These are phyloP conservation scores for Bruguiera parviflora DNA, from an alignment of 345 rosid species.

Conservation along the genomic window DNA sequence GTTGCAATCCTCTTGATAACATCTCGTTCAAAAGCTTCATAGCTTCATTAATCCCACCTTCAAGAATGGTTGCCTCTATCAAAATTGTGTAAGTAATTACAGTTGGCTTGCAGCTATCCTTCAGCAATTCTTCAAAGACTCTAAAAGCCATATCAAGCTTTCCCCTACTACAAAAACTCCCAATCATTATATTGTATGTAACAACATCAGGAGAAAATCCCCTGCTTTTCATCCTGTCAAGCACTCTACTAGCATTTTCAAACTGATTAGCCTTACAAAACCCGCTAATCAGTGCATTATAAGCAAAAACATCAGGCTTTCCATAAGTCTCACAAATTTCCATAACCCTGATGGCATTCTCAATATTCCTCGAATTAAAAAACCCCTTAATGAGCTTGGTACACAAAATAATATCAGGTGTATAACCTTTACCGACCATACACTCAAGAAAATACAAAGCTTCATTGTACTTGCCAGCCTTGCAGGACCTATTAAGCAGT, in stretches of 20 bases:
- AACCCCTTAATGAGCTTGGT: constrained; percentile 82
- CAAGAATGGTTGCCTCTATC: constrained; percentile 64
- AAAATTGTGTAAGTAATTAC: constrained; percentile 81
- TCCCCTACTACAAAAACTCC: constrained; percentile 66
- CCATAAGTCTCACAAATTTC: constrained; percentile 68
- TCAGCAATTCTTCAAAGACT: constrained; percentile 55
- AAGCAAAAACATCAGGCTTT: constrained; percentile 70
- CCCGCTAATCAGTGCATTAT: constrained; percentile 78
- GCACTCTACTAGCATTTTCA: constrained; percentile 52
- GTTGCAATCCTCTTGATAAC: constrained; percentile 57
- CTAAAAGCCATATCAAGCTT: constrained; percentile 58
- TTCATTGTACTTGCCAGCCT: constrained; percentile 54
- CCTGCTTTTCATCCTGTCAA: constrained; percentile 64
- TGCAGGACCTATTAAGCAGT: constrained; percentile 55
- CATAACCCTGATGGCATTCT: constrained; percentile 68
- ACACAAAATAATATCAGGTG: constrained; percentile 65
- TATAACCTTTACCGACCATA: constrained; percentile 55
- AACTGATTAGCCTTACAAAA: constrained; percentile 69
- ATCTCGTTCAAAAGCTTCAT: constrained; percentile 82
- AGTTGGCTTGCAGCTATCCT: constrained; percentile 60
- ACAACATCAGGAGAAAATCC: constrained; percentile 72
- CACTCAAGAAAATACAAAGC: constrained; percentile 69
- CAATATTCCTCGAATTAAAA: constrained; percentile 45
- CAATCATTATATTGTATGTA: constrained; percentile 77
- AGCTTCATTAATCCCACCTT: constrained; percentile 56